These are phyloP conservation scores for Diaporthe humulicola DNA, from an alignment of 2,329 filamentous ascomycete species.

Conservation along the genomic window DNA sequence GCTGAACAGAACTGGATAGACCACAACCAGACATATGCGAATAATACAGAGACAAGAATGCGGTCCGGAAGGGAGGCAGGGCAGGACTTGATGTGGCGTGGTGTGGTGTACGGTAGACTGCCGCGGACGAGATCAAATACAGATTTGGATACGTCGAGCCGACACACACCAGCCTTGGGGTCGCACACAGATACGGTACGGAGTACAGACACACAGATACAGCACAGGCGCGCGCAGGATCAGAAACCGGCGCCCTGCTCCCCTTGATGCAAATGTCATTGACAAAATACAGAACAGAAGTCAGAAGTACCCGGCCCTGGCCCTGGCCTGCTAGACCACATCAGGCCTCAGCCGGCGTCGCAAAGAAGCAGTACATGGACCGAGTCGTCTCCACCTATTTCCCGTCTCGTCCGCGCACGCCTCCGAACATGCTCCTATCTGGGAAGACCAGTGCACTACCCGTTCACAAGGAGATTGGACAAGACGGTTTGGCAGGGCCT, in stretches of 20 bases:
- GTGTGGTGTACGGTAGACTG: neutral
- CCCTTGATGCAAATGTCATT: slow-evolving; percentile 16
- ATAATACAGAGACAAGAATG: slow-evolving; percentile 11
- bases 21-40: slow-evolving; percentile 2
- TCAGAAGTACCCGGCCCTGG: neutral
- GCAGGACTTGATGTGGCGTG: slow-evolving; percentile 14
- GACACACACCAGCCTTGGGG: slow-evolving; percentile 1
- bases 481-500: slow-evolving; percentile 24
- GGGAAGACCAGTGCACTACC: slow-evolving; percentile 3
- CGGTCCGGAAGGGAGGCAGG: slow-evolving; percentile 1
- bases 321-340: neutral
- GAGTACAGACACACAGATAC: slow-evolving; percentile 17
- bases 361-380: neutral
- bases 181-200: slow-evolving; percentile 16
- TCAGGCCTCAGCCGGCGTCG: slow-evolving; percentile 16
- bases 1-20: neutral
- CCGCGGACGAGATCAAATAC: slow-evolving; percentile 20
- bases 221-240: slow-evolving; percentile 7
- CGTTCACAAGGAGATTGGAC: slow-evolving; percentile 5
- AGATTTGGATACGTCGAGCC: slow-evolving; percentile 31
- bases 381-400: neutral
- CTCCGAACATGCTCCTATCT: slow-evolving; percentile 14
- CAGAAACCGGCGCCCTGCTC: slow-evolving; percentile 2
- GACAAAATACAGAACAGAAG: neutral
- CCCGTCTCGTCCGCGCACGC: neutral